Evolutionary conservation across 2,329 filamentous ascomycete species (phyloP).

Genomic region (Allantophomopsis cytisporea): DNA sequence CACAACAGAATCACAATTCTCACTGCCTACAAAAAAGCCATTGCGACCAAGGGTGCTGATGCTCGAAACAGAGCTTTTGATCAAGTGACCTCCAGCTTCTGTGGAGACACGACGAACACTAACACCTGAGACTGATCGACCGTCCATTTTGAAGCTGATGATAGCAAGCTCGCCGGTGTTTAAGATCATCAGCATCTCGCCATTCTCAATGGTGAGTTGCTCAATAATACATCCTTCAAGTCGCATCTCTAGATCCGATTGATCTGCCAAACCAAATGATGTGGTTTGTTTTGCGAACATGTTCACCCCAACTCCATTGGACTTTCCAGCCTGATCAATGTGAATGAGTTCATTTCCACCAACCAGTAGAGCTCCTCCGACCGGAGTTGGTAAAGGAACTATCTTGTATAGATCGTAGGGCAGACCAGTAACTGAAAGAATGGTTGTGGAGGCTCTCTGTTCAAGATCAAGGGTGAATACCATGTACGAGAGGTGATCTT

Average conservation of each 20-base stretch:
- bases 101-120: conserved; percentile 51
- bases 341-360: conserved; percentile 88
- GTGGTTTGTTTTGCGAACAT: conserved; percentile 75
- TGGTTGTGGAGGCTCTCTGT: conserved; percentile 82
- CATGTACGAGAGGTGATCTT: conserved; percentile 78
- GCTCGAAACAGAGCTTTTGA: conserved; percentile 54
- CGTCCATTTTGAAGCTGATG: conserved; percentile 75
- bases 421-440: conserved; percentile 72
- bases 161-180: conserved; percentile 62
- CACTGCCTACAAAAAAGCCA: conserved; percentile 73
- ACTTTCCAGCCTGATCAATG: conserved; percentile 88
- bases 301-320: conserved; percentile 87
- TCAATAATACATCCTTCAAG: conserved; percentile 74
- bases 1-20: conserved; percentile 68
- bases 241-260: conserved; percentile 65
- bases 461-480: conserved; percentile 93
- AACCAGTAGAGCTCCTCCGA: conserved; percentile 78
- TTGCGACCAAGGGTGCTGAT: conserved; percentile 54
- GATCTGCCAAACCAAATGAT: conserved; percentile 73
- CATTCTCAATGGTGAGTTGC: conserved; percentile 59
- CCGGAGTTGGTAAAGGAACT: conserved; percentile 68
- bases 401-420: conserved; percentile 81
- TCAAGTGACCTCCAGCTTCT: conserved; percentile 47
- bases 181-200: conserved; percentile 75
- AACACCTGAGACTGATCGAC: conserved; percentile 79